Conservation (phyloP, 2,329 filamentous ascomycete species). For the Achaetomium macrosporum region DNA sequence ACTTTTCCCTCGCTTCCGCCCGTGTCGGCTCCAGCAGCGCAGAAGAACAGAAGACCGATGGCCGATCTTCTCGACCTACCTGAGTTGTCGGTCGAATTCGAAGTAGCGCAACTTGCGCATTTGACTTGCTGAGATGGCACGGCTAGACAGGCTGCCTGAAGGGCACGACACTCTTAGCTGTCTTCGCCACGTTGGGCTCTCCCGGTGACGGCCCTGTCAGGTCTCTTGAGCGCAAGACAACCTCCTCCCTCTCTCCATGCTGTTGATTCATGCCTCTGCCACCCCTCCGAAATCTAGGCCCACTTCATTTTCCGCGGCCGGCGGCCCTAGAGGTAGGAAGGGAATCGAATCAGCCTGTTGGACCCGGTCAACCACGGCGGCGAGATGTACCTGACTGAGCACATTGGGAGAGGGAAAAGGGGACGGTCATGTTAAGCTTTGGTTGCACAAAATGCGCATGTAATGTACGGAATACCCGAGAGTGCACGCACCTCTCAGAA, state of each 20-base stretch:
- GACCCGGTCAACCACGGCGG: constrained; percentile 4
- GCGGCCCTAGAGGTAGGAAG: constrained; percentile 2
- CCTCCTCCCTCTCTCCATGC: constrained; percentile 10
- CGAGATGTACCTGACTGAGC: background rate
- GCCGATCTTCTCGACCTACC: constrained; percentile 7
- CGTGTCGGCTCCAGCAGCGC: constrained; percentile 19
- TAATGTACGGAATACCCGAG: too few relatives aligned
- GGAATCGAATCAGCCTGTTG: constrained; percentile 22
- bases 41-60: constrained; percentile 8
- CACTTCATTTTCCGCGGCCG: constrained; percentile 18
- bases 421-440: background rate
- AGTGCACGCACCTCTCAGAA: background rate
- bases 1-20: constrained; percentile 19
- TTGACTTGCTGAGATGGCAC: too few relatives aligned
- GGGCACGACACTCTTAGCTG: background rate
- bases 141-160: background rate
- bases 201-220: background rate
- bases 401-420: background rate
- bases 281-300: constrained; percentile 16
- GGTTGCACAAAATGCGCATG: background rate
- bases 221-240: background rate
- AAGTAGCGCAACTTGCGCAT: too few relatives aligned
- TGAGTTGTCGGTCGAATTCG: too few relatives aligned
- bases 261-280: constrained; percentile 19
- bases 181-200: background rate